A percentile compares a stretch with the other conserved stretches of the same genome.
These are phyloP conservation scores for Phialophora expanda DNA, from an alignment of 2,329 filamentous ascomycete species.

Conservation along the genomic window DNA sequence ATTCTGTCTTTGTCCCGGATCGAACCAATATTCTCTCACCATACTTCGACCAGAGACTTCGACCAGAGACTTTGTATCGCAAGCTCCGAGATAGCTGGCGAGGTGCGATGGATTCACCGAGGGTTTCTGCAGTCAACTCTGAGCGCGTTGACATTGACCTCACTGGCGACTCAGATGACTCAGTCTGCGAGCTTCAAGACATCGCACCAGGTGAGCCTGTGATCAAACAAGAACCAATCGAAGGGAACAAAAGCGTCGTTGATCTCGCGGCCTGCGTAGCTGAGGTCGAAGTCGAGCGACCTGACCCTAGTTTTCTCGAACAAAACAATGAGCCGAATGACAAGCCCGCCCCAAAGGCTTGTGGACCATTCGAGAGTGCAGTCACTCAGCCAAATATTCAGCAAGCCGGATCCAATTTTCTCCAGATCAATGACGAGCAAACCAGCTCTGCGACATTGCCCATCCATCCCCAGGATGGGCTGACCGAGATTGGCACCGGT, in stretches of 20 bases:
- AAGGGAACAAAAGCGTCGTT: slow-evolving; percentile 1
- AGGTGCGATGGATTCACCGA: slow-evolving; percentile 15
- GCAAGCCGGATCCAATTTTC: not conserved
- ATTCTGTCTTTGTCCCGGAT: not conserved
- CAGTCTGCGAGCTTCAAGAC: not conserved
- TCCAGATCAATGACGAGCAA: not conserved
- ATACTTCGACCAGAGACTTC: not conserved
- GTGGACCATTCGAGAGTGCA: not conserved
- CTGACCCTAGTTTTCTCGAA: not conserved
- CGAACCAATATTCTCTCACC: not conserved
- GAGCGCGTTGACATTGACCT: slow-evolving; percentile 18
- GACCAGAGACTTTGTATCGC: not conserved
- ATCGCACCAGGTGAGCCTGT: not conserved
- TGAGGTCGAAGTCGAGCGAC: not conserved
- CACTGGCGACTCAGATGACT: slow-evolving; percentile 25
- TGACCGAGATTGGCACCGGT: not conserved
- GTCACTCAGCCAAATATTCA: not conserved
- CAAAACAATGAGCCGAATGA: not conserved
- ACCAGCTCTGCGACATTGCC: not conserved
- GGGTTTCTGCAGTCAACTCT: not conserved
- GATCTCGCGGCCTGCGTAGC: not conserved
- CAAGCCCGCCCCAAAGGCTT: not conserved
- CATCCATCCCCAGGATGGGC: not conserved
- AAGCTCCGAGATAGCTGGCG: not conserved
- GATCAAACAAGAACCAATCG: slow-evolving; percentile 22